A percentile compares a stretch with the other conserved stretches of the same genome.
These are phyloP conservation scores for Colletotrichum liaoningense DNA, from an alignment of 2,329 filamentous ascomycete genomes.

Conservation along the genomic window DNA sequence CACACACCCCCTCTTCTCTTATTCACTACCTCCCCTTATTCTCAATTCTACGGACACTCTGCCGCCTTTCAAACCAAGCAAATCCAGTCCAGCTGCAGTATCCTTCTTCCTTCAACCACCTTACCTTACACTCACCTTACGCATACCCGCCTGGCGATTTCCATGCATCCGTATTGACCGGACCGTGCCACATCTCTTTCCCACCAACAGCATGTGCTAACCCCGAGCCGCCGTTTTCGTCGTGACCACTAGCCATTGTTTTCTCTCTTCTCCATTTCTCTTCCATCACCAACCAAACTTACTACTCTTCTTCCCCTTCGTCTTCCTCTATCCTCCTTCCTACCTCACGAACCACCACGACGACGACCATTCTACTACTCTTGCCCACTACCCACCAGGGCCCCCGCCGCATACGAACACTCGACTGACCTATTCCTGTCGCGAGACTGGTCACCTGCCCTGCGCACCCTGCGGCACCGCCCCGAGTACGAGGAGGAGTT, in stretches of 20 bases:
- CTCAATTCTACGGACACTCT: constrained; percentile 6
- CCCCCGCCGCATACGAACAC: constrained; percentile 23
- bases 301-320: constrained; percentile 7
- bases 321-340: not conserved
- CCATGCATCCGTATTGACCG: constrained; percentile 30
- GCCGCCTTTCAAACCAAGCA: not conserved
- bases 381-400: not conserved
- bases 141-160: constrained; percentile 12
- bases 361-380: constrained; percentile 9
- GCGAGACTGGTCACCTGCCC: constrained; percentile 25
- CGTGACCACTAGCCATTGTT: constrained; percentile 33
- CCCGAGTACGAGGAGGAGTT: constrained; percentile 30
- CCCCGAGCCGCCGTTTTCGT: constrained; percentile 35
- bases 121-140: not conserved
- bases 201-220: constrained; percentile 35
- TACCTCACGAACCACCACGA: constrained; percentile 9
- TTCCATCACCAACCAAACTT: constrained; percentile 22
- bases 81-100: constrained; percentile 10
- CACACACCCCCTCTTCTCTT: constrained; percentile 12
- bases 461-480: constrained; percentile 2
- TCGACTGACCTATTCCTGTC: constrained; percentile 15
- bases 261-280: constrained; percentile 34
- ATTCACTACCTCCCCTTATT: constrained; percentile 21
- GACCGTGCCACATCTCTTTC: constrained; percentile 32
- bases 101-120: constrained; percentile 8